phyloP scores from a whole-genome alignment of 768 basidiomycete species.

The Boletus rex-veris region DNA sequence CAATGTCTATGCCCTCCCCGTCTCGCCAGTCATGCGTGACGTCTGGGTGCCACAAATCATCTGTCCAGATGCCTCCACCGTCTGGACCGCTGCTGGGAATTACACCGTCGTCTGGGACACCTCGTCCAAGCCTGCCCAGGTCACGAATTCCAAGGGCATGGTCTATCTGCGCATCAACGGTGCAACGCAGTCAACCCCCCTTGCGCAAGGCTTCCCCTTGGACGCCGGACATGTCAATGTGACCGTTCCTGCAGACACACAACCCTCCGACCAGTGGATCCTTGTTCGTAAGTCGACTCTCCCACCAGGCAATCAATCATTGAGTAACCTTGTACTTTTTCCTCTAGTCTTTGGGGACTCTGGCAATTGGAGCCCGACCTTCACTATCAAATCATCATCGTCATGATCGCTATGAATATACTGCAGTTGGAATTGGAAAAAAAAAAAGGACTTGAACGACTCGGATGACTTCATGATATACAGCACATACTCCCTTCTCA shows the following conservation, averaged over 20 bases:
- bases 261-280: conserved; percentile 39
- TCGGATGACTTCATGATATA: conserved; percentile 17
- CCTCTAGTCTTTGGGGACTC: conserved; percentile 51
- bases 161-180: conserved; percentile 40
- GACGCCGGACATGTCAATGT: conserved; percentile 35
- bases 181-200: conserved; percentile 30
- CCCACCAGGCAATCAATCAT: not conserved
- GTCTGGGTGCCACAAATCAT: conserved; percentile 46
- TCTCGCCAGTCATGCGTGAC: conserved; percentile 33
- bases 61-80: conserved; percentile 33
- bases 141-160: conserved; percentile 45
- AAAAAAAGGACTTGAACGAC: not conserved
- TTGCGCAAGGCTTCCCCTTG: conserved; percentile 40
- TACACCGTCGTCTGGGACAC: conserved; percentile 48
- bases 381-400: conserved; percentile 38
- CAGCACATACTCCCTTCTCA: not conserved
- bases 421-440: not conserved
- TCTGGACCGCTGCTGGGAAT: conserved; percentile 40
- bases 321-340: not conserved
- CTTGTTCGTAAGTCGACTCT: conserved; percentile 40
- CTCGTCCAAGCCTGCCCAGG: conserved; percentile 39
- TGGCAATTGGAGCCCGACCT: conserved; percentile 44
- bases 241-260: conserved; percentile 36
- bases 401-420: conserved; percentile 15
- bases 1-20: conserved; percentile 31